Evolutionary conservation across 2,329 filamentous ascomycete genomes (phyloP), one percentile per base, ranked within the genome.

Genomic region (Neofusicoccum ribis): DNA sequence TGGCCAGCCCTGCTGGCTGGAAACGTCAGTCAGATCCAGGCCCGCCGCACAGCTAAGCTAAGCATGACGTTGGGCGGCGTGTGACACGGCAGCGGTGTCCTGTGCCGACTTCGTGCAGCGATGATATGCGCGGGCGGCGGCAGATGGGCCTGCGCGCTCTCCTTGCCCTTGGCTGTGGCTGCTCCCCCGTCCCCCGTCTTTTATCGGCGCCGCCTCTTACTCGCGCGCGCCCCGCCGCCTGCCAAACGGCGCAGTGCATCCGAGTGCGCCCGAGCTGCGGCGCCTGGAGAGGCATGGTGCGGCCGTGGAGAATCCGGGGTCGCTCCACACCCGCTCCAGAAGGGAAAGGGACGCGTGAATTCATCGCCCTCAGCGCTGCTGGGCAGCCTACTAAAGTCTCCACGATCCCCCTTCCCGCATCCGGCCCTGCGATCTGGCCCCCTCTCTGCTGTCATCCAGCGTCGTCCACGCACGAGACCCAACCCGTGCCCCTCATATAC

Each of bases 261-360:
- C 56, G 56, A 60, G 56, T 11, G 56, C 31, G 56, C 56, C 56
- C 56, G 56, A 60, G 56, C 56, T 60, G 56, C 39, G 41, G 20
- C 39, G 56, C 56, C 41, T 27, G 41, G 43, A 46, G 23, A 17
- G 41, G 56, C 56, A 47, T 60, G 43, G 56, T 23, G 31, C 56
- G 15, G 56, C 56, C 56, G 56, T 60, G 56, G 56, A 60, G 61
- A 64, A 64, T 64, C 61, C 61, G 61, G 61, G 61, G 61, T 64
- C 49, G 49, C 61, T 52, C 61, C 61, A 54, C 56, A 60, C 43
- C 11, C 31, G 56, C 56, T 47, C 41, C 39, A 56, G 50, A 47
- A 63, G 47, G 50, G 39, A 50, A 43, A 63, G 46, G 44, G 60
- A 54, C 60, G 61, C 61, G 49, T 47, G 61, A 64, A 64, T 56